phyloP scores from a whole-genome alignment of 2,329 filamentous ascomycete species.

The Cadophora gregata region DNA sequence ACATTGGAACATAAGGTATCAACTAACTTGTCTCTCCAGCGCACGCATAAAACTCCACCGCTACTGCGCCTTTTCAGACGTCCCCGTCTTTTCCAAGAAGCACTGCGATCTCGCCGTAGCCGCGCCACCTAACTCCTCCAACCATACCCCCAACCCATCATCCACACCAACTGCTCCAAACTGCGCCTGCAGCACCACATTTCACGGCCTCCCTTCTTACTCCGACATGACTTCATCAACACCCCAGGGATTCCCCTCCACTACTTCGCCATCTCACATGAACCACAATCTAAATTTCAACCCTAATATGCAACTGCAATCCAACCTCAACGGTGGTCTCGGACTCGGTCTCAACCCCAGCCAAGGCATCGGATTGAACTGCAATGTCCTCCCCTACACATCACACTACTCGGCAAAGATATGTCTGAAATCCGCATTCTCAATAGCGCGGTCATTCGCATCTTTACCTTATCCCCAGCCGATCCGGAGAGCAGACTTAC shows the following conservation, averaged over 20 bases:
- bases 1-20: too few species aligned
- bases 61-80: slow-evolving; percentile 57
- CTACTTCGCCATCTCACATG: background rate
- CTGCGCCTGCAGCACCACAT: slow-evolving; percentile 32
- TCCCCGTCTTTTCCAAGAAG: slow-evolving; percentile 55
- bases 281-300: background rate
- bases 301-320: too few species aligned
- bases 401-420: slow-evolving; percentile 55
- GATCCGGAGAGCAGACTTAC: background rate
- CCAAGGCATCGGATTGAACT: slow-evolving; percentile 1
- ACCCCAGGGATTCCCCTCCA: slow-evolving; percentile 4
- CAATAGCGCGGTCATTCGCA: slow-evolving; percentile 54
- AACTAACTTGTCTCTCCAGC: slow-evolving; percentile 40
- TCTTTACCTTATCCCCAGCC: slow-evolving; percentile 51
- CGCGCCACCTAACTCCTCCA: slow-evolving; percentile 12
- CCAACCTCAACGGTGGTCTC: too few species aligned
- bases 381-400: slow-evolving; percentile 50
- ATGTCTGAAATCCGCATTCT: slow-evolving; percentile 55
- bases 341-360: background rate
- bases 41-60: slow-evolving; percentile 58
- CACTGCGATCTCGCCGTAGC: slow-evolving; percentile 53
- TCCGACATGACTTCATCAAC: slow-evolving; percentile 15
- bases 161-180: slow-evolving; percentile 20
- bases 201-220: slow-evolving; percentile 28
- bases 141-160: slow-evolving; percentile 4